These are phyloP conservation scores for Blastobotrys elegans DNA, from an alignment of 1,139 yeast species.

Conservation along the genomic window DNA sequence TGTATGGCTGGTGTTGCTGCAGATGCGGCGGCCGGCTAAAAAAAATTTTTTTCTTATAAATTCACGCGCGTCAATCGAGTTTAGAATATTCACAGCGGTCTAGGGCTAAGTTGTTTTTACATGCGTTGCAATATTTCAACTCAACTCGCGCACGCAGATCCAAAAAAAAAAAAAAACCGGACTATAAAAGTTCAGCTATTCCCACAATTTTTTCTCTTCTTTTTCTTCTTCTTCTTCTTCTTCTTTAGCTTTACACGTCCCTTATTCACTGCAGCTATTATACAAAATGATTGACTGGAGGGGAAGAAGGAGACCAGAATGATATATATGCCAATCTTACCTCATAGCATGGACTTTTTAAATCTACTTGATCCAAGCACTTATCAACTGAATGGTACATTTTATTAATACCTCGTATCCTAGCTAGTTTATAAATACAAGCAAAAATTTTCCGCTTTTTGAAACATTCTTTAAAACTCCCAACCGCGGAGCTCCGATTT, in stretches of 20 bases:
- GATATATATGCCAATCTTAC: constrained; percentile 8
- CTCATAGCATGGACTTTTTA: constrained; percentile 13
- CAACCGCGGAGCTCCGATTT: too few relatives aligned
- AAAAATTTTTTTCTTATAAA: too few relatives aligned
- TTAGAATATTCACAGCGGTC: too few relatives aligned
- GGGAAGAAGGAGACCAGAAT: constrained; percentile 17
- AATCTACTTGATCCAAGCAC: constrained; percentile 5
- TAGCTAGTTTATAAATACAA: background rate
- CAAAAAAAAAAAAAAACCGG: background rate
- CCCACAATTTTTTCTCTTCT: constrained; percentile 1
- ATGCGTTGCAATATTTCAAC: too few relatives aligned
- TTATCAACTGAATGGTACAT: constrained; percentile 11
- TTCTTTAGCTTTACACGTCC: constrained; percentile 15
- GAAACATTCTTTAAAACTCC: too few relatives aligned
- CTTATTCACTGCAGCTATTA: constrained; percentile 16
- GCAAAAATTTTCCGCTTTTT: background rate
- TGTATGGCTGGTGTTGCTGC: too few relatives aligned
- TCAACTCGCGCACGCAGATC: background rate
- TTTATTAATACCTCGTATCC: background rate
- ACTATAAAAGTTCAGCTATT: background rate
- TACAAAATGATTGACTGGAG: constrained; percentile 13
- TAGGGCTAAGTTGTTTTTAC: too few relatives aligned
- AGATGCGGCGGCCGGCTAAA: too few relatives aligned
- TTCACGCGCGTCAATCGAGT: too few relatives aligned
- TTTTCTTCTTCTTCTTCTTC: constrained; percentile 5